Evolutionary conservation across 768 basidiomycete species (phyloP).

Genomic region (Ephemerocybe angulata): DNA sequence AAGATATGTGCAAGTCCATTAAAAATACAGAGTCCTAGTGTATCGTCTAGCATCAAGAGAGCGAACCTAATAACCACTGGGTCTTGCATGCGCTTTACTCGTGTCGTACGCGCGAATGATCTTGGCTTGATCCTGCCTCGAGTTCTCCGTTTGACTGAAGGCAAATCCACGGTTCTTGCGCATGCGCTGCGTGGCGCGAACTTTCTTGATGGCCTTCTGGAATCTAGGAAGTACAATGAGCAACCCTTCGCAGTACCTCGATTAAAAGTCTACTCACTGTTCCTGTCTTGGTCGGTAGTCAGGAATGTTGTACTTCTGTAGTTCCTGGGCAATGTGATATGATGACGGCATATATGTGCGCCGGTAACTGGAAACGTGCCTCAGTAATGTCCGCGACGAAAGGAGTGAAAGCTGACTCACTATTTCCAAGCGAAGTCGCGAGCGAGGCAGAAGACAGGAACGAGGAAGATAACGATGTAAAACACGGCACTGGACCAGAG

Average conservation of each 20-base stretch:
- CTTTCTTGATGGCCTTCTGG: slow-evolving; percentile 99
- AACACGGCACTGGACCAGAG: slow-evolving; percentile 88
- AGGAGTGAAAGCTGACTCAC: slow-evolving; percentile 43
- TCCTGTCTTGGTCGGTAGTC: slow-evolving; percentile 97
- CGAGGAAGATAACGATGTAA: slow-evolving; percentile 81
- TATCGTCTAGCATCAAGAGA: slow-evolving; percentile 6
- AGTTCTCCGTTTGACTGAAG: slow-evolving; percentile 93
- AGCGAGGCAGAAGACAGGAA: slow-evolving; percentile 80
- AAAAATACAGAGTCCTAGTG: slow-evolving; percentile 36
- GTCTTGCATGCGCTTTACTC: slow-evolving; percentile 65
- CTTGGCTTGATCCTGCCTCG: slow-evolving; percentile 81
- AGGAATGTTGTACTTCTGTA: slow-evolving; percentile 98
- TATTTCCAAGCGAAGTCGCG: slow-evolving; percentile 98
- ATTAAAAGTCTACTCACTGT: slow-evolving; percentile 56
- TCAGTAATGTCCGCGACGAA: slow-evolving; percentile 10
- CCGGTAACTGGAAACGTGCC: slow-evolving; percentile 59
- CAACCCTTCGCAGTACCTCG: background rate
- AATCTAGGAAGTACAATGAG: slow-evolving; percentile 51
- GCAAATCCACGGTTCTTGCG: slow-evolving; percentile 95
- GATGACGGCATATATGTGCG: slow-evolving; percentile 86
- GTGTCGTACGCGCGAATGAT: slow-evolving; percentile 88
- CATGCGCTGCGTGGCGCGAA: slow-evolving; percentile 97
- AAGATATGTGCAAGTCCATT: slow-evolving; percentile 21
- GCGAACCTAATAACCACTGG: slow-evolving; percentile 63
- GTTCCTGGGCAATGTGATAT: slow-evolving; percentile 98